phyloP scores from a whole-genome alignment of 2,329 filamentous ascomycete genomes.

The Pseudopithomyces maydicus region DNA sequence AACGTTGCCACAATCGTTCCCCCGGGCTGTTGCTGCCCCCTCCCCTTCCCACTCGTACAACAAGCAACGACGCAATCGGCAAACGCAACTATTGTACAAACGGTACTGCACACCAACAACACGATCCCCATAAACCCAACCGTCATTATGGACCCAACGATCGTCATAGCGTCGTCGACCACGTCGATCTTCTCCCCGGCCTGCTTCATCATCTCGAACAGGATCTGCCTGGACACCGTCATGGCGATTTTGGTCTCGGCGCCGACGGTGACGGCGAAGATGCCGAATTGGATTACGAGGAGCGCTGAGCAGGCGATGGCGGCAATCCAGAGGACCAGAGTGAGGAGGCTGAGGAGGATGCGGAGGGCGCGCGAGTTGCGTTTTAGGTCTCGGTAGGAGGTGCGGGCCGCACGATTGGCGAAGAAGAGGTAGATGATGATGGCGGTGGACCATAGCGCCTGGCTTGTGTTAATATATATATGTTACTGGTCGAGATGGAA shows the following conservation, averaged over 20 bases:
- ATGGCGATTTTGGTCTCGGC: slow-evolving; percentile 9
- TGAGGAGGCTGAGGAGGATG: slow-evolving; percentile 4
- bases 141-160: slow-evolving; percentile 11
- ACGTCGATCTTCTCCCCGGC: neutral
- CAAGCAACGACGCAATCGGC: slow-evolving; percentile 7
- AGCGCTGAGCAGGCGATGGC: slow-evolving; percentile 13
- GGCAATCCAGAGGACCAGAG: slow-evolving; percentile 8
- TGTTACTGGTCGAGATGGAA: neutral
- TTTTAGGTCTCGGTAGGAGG: slow-evolving; percentile 8
- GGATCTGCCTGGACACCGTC: neutral
- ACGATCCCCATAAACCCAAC: slow-evolving; percentile 11
- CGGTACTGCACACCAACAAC: slow-evolving; percentile 3
- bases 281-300: slow-evolving; percentile 11
- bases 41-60: slow-evolving; percentile 10
- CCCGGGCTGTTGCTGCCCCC: neutral
- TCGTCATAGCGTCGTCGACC: slow-evolving; percentile 7
- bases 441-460: slow-evolving; percentile 11
- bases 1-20: neutral
- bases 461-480: neutral
- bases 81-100: slow-evolving; percentile 6
- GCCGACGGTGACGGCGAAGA: slow-evolving; percentile 8
- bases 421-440: slow-evolving; percentile 13
- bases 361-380: slow-evolving; percentile 13
- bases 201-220: slow-evolving; percentile 4
- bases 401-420: slow-evolving; percentile 7